Evolutionary conservation across 306 rosid genomes (phyloP).

Genomic region (Hippophae gyantsensis): DNA sequence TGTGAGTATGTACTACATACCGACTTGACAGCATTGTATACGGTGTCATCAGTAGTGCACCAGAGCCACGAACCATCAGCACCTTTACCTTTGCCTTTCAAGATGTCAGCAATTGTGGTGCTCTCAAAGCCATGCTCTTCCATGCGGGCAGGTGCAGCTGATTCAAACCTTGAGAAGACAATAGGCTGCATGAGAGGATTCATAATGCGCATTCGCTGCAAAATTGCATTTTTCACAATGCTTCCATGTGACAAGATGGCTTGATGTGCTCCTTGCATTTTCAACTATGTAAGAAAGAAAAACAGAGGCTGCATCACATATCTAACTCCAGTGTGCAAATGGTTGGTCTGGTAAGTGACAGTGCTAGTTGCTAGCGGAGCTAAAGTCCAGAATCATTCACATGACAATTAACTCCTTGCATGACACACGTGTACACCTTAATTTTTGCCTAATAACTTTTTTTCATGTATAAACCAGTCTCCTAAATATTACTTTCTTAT

Average conservation of each 20-base stretch:
- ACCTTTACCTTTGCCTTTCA: slow-evolving; percentile 65
- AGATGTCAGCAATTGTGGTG: slow-evolving; percentile 71
- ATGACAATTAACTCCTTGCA: too few species aligned
- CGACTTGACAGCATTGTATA: slow-evolving; percentile 96
- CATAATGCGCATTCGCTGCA: slow-evolving; percentile 66
- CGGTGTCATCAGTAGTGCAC: slow-evolving; percentile 88
- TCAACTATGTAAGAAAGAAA: slow-evolving; percentile 25
- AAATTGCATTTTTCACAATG: slow-evolving; percentile 57
- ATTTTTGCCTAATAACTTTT: too few species aligned
- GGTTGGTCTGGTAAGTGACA: not conserved
- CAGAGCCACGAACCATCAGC: slow-evolving; percentile 99
- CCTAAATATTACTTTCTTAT: too few species aligned
- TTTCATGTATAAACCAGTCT: too few species aligned
- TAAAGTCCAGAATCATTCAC: too few species aligned
- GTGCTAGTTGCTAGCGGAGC: too few species aligned
- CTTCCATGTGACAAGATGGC: slow-evolving; percentile 50
- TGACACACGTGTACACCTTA: too few species aligned
- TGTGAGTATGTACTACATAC: slow-evolving; percentile 31
- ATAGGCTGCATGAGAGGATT: slow-evolving; percentile 67
- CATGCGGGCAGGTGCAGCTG: slow-evolving; percentile 45
- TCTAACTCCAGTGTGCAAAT: not conserved
- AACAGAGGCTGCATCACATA: slow-evolving; percentile 6
- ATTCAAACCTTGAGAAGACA: slow-evolving; percentile 48
- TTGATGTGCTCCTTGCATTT: slow-evolving; percentile 78
- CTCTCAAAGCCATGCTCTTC: slow-evolving; percentile 99